phyloP scores from a whole-genome alignment of 768 basidiomycete genomes.

The Naganishia vishniacii region DNA sequence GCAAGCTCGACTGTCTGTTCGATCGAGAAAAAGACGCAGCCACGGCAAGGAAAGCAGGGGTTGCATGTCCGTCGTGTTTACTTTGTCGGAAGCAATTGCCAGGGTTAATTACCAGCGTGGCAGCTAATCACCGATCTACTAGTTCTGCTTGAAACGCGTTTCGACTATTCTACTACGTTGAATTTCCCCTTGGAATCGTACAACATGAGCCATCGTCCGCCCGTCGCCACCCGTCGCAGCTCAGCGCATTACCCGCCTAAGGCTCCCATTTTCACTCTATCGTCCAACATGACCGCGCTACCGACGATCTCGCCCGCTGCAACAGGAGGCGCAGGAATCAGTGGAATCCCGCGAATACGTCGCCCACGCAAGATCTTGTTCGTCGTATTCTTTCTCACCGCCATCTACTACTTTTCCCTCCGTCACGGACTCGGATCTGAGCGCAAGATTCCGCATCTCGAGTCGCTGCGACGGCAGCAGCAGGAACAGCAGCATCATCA shows the following conservation, averaged over 20 bases:
- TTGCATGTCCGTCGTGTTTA: conserved; percentile 1
- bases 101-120: not conserved
- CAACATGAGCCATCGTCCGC: not conserved
- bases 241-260: not conserved
- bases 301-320: not conserved
- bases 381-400: conserved; percentile 42
- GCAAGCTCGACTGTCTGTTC: not conserved
- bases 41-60: not conserved
- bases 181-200: not conserved
- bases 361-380: conserved; percentile 45
- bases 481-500: conserved; percentile 4
- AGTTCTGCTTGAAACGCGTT: not conserved
- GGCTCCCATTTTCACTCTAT: not conserved
- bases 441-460: conserved; percentile 21
- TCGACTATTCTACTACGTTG: too few relatives aligned
- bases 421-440: conserved; percentile 46
- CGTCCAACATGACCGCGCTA: not conserved
- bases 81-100: not conserved
- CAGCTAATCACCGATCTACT: not conserved
- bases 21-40: conserved; percentile 3
- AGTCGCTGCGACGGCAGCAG: not conserved
- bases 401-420: conserved; percentile 47
- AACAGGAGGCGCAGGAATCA: not conserved
- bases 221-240: not conserved
- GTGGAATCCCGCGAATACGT: conserved; percentile 16